A percentile compares a stretch with the other conserved stretches of the same genome.
phyloP scores from a whole-genome alignment of 305 asterid genomes.

The Fraxinus xanthoxyloides region DNA sequence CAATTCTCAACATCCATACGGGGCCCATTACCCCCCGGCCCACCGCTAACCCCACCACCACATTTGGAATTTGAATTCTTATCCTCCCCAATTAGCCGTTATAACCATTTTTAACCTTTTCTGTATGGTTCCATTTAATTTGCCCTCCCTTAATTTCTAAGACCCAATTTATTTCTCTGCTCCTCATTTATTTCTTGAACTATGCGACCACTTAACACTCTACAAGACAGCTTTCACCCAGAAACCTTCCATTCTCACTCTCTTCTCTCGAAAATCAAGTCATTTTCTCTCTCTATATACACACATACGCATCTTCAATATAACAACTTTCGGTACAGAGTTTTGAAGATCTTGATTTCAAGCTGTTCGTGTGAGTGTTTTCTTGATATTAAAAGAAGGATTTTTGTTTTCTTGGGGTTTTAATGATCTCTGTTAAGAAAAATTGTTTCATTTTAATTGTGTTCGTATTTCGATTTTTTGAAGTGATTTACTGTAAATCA shows the following conservation, averaged over 20 bases:
- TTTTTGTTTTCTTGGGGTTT: background rate
- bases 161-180: conserved; percentile 24
- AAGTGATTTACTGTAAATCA: background rate
- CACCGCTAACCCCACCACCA: background rate
- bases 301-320: background rate
- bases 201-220: conserved; percentile 32
- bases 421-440: conserved; percentile 1
- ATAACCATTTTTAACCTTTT: conserved; percentile 40
- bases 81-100: conserved; percentile 51
- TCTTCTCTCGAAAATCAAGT: conserved; percentile 18
- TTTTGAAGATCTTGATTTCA: conserved; percentile 18
- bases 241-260: conserved; percentile 32
- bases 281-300: conserved; percentile 5
- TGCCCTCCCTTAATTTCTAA: conserved; percentile 30
- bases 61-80: conserved; percentile 52
- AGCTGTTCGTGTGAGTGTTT: conserved; percentile 38
- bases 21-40: background rate
- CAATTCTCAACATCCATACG: background rate
- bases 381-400: conserved; percentile 26
- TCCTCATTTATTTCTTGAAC: conserved; percentile 57
- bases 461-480: background rate
- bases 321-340: conserved; percentile 21
- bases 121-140: conserved; percentile 16
- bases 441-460: background rate
- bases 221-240: conserved; percentile 27